Evolutionary conservation across 208 protist species (phyloP).

Genomic region (Leishmania tarentolae): DNA sequence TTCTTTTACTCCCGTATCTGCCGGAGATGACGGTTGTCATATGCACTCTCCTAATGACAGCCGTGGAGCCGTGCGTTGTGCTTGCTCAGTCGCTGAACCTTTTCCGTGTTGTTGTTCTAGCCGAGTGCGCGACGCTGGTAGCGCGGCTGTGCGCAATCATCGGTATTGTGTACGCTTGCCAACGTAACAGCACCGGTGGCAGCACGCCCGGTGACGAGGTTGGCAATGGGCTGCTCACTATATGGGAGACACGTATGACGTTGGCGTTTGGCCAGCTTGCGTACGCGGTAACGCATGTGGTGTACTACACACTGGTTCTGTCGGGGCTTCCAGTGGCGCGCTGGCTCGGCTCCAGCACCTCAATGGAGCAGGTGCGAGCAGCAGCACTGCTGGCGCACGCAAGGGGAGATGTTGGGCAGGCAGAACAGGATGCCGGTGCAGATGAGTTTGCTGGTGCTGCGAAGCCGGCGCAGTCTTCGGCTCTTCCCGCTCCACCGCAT

Average conservation of each 20-base stretch:
- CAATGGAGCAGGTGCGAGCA: slow-evolving; percentile 31
- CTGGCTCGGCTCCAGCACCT: slow-evolving; percentile 29
- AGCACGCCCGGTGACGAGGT: slow-evolving; percentile 2
- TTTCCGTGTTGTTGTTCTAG: slow-evolving; percentile 62
- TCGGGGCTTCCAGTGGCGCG: slow-evolving; percentile 28
- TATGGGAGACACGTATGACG: slow-evolving; percentile 57
- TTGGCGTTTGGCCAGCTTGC: slow-evolving; percentile 63
- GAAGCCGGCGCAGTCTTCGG: slow-evolving; percentile 1
- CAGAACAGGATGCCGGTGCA: neutral
- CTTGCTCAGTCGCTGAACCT: slow-evolving; percentile 68
- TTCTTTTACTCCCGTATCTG: slow-evolving; percentile 18
- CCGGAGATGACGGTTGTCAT: slow-evolving; percentile 60
- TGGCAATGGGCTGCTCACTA: slow-evolving; percentile 21
- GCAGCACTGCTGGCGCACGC: slow-evolving; percentile 20
- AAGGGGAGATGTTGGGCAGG: neutral
- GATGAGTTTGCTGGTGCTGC: neutral
- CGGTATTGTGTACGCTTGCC: slow-evolving; percentile 26
- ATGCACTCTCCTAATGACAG: slow-evolving; percentile 45
- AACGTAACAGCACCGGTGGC: slow-evolving; percentile 8
- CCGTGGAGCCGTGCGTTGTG: slow-evolving; percentile 69
- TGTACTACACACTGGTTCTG: slow-evolving; percentile 56
- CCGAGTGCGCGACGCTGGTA: slow-evolving; percentile 62
- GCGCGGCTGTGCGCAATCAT: slow-evolving; percentile 57
- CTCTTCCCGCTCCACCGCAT: neutral
- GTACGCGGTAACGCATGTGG: slow-evolving; percentile 44